Evolutionary conservation across 192 early-diverging fungal genomes (phyloP), one percentile per base, ranked within the genome.

Genomic region (Spizellomyces sp.): DNA sequence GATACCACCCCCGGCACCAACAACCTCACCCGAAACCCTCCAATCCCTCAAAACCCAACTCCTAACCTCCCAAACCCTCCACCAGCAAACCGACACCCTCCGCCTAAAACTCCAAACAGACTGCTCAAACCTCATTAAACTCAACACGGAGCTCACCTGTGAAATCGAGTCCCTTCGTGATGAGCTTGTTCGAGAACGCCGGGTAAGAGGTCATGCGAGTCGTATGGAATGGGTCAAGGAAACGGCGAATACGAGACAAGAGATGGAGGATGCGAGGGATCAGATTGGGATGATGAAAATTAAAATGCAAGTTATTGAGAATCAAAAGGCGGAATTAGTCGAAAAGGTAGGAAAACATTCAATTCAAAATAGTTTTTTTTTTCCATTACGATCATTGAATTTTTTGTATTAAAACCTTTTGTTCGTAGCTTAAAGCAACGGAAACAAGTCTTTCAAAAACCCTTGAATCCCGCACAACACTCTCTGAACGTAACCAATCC

Each of bases 201-300:
- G 68, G 19, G 68, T 69, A 48, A 43, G 67, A 27, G 75, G 75
- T 17, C 47, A 70, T n/a, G 47, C 59, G 50, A 67, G 69, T 48
- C 54, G 67, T 9, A 59, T 73, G 4, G 81, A 78, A 3, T 52
- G 67, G 12, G 12, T 79, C 44, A 76, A 66, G 47, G 79, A 75
- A 60, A 60, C 67, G 2, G 76, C 74, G 45, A 69, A 75, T 44
- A 17, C 55, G 10, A n/a, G 58, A 1, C 55, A 81, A 63, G 74
- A 80, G 58, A 36, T 75, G 1, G 36, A 45, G 12, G 48, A 67
- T 48, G 8, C 81, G 5, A 69, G 78, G 47, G 77, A 79, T 57
- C 77, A 84, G 21, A 62, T 77, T 19, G 46, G 72, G 4, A 81
- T 84, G 79, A 47, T 66, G 9, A 79, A 73, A 41, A 84, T 84